Evolutionary conservation across 2,329 filamentous ascomycete species (phyloP), one percentile per base, ranked within the genome.

Genomic region (Xylaria sp.): DNA sequence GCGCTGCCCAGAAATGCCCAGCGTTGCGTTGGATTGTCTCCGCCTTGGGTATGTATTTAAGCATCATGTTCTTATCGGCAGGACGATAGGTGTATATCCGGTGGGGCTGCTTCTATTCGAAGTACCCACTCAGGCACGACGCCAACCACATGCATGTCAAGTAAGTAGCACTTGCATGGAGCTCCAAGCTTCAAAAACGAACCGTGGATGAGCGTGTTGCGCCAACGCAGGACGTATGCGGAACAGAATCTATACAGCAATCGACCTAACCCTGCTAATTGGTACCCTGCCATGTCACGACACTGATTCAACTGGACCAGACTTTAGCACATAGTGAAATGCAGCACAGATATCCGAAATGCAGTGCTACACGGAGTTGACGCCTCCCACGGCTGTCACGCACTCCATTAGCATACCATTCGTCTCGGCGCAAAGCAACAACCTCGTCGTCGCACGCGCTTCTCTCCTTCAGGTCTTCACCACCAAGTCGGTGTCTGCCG

Each of bases 291-390:
- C 34, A 18, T 12, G 18, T n/a, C 28, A 30, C 28, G 13, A 57
- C 23, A 18, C 36, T 28, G 8, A 9, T 18, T 13, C 12, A n/a
- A 48, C 45, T 63, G 13, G 62, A 25, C 23, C 30, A n/a, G 5
- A 48, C 13, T 25, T 30, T 18, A 30, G 28, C 28, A 39, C 50
- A 12, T 48, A 52, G 55, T 76, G 76, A 77, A 66, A 78, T 78
- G 76, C 74, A 65, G 73, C 70, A 70, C 63, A 64, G 28, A 63
- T 48, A 52, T 61, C 65, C 72, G 76, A 67, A 68, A 98, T 98
- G 95, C 95, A 98, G 88, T 97, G 93, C 86, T 98, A 98, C 83
- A 94, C 93, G 78, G 96, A 99, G 86, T 86, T 99, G 80, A 90
- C 93, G 80, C 92, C 95, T 84, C 94, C 96, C 63, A 97, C 94